Evolutionary conservation across 192 early-diverging fungal species (phyloP).

Genomic region (Backusella australiensis): DNA sequence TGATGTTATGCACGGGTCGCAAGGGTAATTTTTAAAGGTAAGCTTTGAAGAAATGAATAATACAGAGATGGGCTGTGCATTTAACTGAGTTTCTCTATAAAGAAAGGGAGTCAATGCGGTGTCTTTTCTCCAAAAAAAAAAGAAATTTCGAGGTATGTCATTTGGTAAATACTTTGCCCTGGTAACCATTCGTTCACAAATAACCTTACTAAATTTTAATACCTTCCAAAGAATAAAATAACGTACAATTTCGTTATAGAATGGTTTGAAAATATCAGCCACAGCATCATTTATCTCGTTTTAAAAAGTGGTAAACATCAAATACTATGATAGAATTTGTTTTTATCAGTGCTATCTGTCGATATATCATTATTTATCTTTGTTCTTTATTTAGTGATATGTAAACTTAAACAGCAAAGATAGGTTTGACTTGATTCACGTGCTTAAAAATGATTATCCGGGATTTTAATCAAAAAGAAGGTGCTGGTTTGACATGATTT

Average conservation of each 20-base stretch:
- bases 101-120: not conserved
- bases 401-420: not conserved
- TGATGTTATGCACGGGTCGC: too few species aligned
- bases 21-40: too few species aligned
- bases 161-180: not conserved
- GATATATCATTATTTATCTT: not conserved
- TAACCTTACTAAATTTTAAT: not conserved
- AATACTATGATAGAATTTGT: not conserved
- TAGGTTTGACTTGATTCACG: not conserved
- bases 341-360: not conserved
- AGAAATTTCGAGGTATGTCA: not conserved
- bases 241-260: not conserved
- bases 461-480: not conserved
- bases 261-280: not conserved
- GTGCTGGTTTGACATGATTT: constrained; percentile 1
- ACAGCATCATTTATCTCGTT: not conserved
- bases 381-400: constrained; percentile 2
- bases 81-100: not conserved
- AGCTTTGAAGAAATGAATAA: too few species aligned
- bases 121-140: not conserved
- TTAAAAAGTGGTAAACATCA: not conserved
- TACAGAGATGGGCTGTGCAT: not conserved
- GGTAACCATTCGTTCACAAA: not conserved
- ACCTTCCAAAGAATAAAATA: not conserved
- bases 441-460: not conserved